phyloP scores from a whole-genome alignment of 1,139 yeast genomes.

The Schwanniomyces etchellsii region DNA sequence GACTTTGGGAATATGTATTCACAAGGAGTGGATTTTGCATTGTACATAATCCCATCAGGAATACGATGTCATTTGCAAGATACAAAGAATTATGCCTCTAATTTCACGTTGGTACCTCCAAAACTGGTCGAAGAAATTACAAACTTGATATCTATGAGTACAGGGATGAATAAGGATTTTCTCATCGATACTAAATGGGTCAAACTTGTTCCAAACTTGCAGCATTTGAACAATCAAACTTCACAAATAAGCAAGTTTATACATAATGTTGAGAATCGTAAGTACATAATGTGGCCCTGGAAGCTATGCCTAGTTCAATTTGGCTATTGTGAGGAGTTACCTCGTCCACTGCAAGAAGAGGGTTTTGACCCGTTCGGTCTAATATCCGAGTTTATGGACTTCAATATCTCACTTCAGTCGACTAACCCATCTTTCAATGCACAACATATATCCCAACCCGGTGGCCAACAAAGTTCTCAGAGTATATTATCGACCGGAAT shows the following conservation, averaged over 20 bases:
- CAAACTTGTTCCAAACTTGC: constrained; percentile 59
- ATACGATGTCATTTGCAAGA: constrained; percentile 60
- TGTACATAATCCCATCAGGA: constrained; percentile 73
- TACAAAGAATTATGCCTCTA: constrained; percentile 31
- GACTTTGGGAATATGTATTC: constrained; percentile 9
- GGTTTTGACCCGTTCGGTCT: constrained; percentile 26
- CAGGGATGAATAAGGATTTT: constrained; percentile 37
- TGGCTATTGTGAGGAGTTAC: constrained; percentile 24
- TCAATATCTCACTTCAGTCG: constrained; percentile 17
- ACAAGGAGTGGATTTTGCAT: constrained; percentile 32
- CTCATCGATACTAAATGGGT: constrained; percentile 42
- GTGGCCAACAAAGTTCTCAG: not conserved
- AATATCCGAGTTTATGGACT: constrained; percentile 33
- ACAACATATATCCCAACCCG: constrained; percentile 1
- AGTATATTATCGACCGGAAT: not conserved
- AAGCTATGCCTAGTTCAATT: constrained; percentile 56
- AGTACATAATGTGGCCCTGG: constrained; percentile 68
- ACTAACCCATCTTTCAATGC: constrained; percentile 8
- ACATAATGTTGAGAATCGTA: constrained; percentile 47
- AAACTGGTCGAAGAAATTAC: constrained; percentile 44
- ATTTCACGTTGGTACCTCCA: constrained; percentile 43
- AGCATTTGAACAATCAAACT: constrained; percentile 63
- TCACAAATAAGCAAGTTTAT: constrained; percentile 54
- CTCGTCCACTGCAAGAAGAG: constrained; percentile 11
- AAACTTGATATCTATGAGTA: constrained; percentile 45